A percentile compares a stretch with the other conserved stretches of the same genome.
Conservation (phyloP, 2,329 filamentous ascomycete genomes). For the Colletotrichum chlorophyti region DNA sequence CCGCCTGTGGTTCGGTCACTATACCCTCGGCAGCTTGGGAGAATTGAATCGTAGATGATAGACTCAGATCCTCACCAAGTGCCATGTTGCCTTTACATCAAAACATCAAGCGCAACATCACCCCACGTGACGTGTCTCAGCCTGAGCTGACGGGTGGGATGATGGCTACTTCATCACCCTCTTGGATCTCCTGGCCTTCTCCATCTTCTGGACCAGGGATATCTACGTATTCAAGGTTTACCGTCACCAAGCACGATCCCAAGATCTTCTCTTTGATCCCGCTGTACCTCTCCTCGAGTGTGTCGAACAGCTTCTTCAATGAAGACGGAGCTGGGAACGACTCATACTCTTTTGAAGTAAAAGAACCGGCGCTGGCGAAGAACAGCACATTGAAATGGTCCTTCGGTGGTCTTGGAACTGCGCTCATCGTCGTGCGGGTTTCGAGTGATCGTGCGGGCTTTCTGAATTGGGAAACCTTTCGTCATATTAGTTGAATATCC, state of each 20-base stretch:
- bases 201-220: slow-evolving; percentile 52
- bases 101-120: neutral
- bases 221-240: slow-evolving; percentile 85
- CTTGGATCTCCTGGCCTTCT: slow-evolving; percentile 61
- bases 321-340: slow-evolving; percentile 70
- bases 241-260: slow-evolving; percentile 75
- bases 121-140: slow-evolving; percentile 44
- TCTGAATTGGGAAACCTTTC: too few species aligned
- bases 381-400: slow-evolving; percentile 83
- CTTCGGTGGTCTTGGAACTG: slow-evolving; percentile 54
- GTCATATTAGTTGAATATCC: too few species aligned
- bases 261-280: slow-evolving; percentile 75
- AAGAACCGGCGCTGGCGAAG: slow-evolving; percentile 78
- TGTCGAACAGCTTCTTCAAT: slow-evolving; percentile 67
- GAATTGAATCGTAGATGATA: slow-evolving; percentile 5
- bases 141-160: slow-evolving; percentile 90
- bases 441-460: too few species aligned
- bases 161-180: slow-evolving; percentile 84
- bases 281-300: slow-evolving; percentile 72
- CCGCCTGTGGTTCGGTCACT: neutral
- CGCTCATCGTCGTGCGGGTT: slow-evolving; percentile 37
- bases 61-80: slow-evolving; percentile 14
- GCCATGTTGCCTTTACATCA: neutral
- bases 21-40: neutral
- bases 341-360: slow-evolving; percentile 73